A percentile compares a stretch with the other conserved stretches of the same genome.
Evolutionary conservation across 2,329 filamentous ascomycete genomes (phyloP).

Genomic region (Neofusicoccum umdonicola): DNA sequence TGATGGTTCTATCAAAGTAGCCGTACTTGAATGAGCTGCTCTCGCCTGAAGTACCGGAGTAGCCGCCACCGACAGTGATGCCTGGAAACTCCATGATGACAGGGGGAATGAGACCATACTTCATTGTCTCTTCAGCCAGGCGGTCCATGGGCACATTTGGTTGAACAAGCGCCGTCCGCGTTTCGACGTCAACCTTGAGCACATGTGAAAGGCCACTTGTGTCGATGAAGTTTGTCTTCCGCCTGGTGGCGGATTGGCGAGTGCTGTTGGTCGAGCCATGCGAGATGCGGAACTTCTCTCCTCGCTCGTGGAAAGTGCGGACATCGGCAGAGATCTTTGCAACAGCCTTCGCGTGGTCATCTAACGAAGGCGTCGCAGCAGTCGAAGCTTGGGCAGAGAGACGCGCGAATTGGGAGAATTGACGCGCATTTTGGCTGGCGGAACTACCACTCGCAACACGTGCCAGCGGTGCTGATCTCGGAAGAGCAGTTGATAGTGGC

Average conservation of each 20-base stretch:
- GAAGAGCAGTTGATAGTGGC: neutral
- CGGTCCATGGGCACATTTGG: constrained; percentile 69
- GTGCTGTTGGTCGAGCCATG: constrained; percentile 78
- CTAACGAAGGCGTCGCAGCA: constrained; percentile 26
- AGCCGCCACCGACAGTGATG: constrained; percentile 69
- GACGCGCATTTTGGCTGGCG: neutral
- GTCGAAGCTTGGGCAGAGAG: neutral
- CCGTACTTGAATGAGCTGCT: constrained; percentile 68
- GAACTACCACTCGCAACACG: neutral
- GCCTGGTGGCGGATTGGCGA: constrained; percentile 45
- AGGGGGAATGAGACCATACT: constrained; percentile 57
- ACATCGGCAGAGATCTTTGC: constrained; percentile 47
- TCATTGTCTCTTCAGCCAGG: constrained; percentile 59
- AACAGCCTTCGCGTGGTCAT: constrained; percentile 45
- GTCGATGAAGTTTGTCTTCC: constrained; percentile 58
- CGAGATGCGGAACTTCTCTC: constrained; percentile 68
- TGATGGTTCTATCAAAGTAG: constrained; percentile 62
- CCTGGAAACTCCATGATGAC: constrained; percentile 71
- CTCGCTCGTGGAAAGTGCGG: constrained; percentile 49
- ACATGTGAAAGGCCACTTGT: constrained; percentile 64
- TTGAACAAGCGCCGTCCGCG: constrained; percentile 62
- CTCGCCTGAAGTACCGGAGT: constrained; percentile 66
- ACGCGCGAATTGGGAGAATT: neutral
- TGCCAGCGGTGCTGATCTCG: neutral
- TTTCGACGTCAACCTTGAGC: constrained; percentile 55